Conservation (phyloP, 2,329 filamentous ascomycete species). For the Berkeleyomyces rouxiae region DNA sequence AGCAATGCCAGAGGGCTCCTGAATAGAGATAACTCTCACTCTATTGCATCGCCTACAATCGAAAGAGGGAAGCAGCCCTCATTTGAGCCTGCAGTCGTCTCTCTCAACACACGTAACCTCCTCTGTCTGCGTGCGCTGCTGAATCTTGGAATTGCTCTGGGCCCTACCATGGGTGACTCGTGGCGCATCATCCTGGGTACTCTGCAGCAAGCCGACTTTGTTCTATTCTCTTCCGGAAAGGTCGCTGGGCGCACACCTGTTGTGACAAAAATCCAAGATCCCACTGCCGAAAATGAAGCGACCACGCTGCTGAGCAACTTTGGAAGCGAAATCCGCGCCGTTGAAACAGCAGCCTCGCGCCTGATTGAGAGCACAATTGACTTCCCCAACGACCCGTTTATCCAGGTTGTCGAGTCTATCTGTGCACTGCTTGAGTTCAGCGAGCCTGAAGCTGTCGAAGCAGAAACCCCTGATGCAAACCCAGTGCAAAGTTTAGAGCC, state of each 20-base stretch:
- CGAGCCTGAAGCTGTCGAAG: constrained; percentile 13
- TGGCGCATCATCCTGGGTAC: constrained; percentile 90
- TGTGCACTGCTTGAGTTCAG: constrained; percentile 46
- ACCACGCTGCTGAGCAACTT: constrained; percentile 46
- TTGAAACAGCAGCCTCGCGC: constrained; percentile 71
- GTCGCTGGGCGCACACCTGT: constrained; percentile 34
- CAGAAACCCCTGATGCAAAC: constrained; percentile 4
- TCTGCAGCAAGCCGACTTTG: constrained; percentile 78
- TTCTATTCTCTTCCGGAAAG: constrained; percentile 52
- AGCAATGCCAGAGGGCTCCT: constrained; percentile 55
- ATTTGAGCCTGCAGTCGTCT: constrained; percentile 34
- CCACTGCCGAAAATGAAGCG: constrained; percentile 34
- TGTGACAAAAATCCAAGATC: constrained; percentile 27
- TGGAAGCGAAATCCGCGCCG: constrained; percentile 65
- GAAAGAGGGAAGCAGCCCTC: constrained; percentile 46
- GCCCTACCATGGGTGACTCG: constrained; percentile 66
- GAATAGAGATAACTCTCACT: constrained; percentile 55
- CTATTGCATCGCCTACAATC: constrained; percentile 34
- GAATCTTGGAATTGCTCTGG: constrained; percentile 89
- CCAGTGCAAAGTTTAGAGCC: constrained; percentile 8
- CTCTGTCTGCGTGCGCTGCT: constrained; percentile 77
- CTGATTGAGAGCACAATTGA: constrained; percentile 85
- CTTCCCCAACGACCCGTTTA: constrained; percentile 70
- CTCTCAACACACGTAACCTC: constrained; percentile 74
- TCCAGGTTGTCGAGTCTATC: constrained; percentile 58